Base-by-base conservation (phyloP, 495 filamentous ascomycete species). In the Xylaria castorea region DNA sequence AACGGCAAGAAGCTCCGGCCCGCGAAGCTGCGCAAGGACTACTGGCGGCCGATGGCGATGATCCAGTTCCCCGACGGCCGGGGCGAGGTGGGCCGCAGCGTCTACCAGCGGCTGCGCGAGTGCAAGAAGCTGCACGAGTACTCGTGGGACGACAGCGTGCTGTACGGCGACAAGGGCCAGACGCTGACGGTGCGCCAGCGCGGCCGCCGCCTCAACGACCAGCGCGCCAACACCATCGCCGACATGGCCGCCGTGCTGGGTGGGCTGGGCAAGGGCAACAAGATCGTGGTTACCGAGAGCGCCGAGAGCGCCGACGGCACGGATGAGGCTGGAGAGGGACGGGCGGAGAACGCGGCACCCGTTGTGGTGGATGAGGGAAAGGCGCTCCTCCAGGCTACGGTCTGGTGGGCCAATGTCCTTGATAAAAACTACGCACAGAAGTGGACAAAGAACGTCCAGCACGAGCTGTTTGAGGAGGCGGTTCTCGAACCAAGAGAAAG, bases 1-100 rank as follows among this genome's bases (percentile, higher is more conserved):
- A 91, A 94, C 64, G 96, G 95, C 85, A 97, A 97, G 83, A 96
- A 99, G 78, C 91, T 93, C 73, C 86, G 92, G 44, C 94, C 94
- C 5, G 79, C 89, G 67, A 85, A 87, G 63, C 82, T 98, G 57
- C 94, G 96, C 72, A 94, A 94, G 83, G 96, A 99, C 80, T 89
- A 95, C 81, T 99, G 96, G 96, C 82, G 81, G n/a, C 92, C 93
- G 0, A 87, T 96, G 77, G 93, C 89, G 71, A 87, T 91, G 51
- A 89, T 97, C 51, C 83, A 89, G 75, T 94, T 98, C 81, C 87
- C 90, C 32, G 81, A 85, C 40, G 80, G 85, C 51, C 76, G 85
- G 48, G 81, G 80, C 53, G 71, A 71, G 5, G 82, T 93, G 74
- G 96, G 96, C 18, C 89, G 92, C 55, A 85, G 88, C 74, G 92